Evolutionary conservation across 768 basidiomycete species (phyloP).

Genomic region (Mycena crocata): DNA sequence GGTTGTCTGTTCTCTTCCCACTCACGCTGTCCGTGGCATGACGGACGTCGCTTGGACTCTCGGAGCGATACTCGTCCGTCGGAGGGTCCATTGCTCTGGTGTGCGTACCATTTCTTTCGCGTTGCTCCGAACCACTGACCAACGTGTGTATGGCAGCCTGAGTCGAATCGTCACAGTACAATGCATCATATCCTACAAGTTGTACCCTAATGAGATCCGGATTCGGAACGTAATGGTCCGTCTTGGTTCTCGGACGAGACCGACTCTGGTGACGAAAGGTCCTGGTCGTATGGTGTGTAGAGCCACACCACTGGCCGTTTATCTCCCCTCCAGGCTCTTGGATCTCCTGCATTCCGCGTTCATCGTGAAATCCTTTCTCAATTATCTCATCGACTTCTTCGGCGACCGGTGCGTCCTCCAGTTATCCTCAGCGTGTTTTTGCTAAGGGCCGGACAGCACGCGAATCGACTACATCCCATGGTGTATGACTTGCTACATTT

Average conservation of each 20-base stretch:
- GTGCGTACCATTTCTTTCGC: slow-evolving; percentile 15
- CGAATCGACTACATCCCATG: slow-evolving; percentile 25
- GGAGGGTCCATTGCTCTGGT: slow-evolving; percentile 32
- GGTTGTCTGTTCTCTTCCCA: slow-evolving; percentile 3
- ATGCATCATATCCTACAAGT: slow-evolving; percentile 30
- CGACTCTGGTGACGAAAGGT: slow-evolving; percentile 7
- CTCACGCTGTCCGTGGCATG: slow-evolving; percentile 10
- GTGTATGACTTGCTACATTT: slow-evolving; percentile 8
- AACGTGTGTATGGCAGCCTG: slow-evolving; percentile 11
- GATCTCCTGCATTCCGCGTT: slow-evolving; percentile 46
- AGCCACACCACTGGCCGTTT: too few species aligned
- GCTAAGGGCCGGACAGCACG: not conserved
- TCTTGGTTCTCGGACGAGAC: not conserved
- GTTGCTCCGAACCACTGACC: slow-evolving; percentile 1
- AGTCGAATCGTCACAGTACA: slow-evolving; percentile 35
- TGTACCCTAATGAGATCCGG: slow-evolving; percentile 29
- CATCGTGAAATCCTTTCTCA: slow-evolving; percentile 47
- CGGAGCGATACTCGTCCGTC: slow-evolving; percentile 32
- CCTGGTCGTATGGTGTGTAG: slow-evolving; percentile 23
- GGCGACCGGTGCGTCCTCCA: slow-evolving; percentile 42
- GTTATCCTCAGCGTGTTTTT: not conserved
- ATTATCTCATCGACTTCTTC: slow-evolving; percentile 45
- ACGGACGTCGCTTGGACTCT: slow-evolving; percentile 29
- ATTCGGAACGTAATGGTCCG: slow-evolving; percentile 21
- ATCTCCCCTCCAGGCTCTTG: slow-evolving; percentile 39